Conservation (phyloP, 192 early-diverging fungal genomes). For the Coemansia sp. region DNA sequence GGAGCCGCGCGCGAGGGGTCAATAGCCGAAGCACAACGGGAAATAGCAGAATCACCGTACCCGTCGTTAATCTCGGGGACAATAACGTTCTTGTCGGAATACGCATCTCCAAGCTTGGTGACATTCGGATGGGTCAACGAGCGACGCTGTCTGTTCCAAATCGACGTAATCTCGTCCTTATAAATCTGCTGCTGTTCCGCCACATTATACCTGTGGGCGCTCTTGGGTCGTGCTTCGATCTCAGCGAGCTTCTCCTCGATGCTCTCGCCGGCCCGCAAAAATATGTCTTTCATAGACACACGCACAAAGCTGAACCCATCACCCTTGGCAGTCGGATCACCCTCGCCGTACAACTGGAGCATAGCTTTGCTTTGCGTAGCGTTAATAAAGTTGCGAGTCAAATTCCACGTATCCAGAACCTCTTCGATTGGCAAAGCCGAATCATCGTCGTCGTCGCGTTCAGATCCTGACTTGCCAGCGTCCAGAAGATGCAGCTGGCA, state of each 20-base stretch:
- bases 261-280: no score
- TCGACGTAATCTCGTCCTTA: conserved; percentile 86
- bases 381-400: conserved; percentile 93
- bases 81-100: conserved; percentile 38
- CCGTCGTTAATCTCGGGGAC: conserved; percentile 50
- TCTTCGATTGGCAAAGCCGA: conserved; percentile 83
- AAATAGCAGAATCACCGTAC: conserved; percentile 42
- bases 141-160: conserved; percentile 87
- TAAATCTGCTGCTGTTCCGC: conserved; percentile 96
- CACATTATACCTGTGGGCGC: conserved; percentile 65
- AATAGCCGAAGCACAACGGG: conserved; percentile 13
- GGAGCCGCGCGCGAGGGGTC: conserved; percentile 18
- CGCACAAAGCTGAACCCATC: no score
- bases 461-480: conserved; percentile 76
- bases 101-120: conserved; percentile 15
- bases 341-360: conserved; percentile 66
- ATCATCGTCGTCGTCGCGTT: conserved; percentile 66
- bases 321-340: no score
- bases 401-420: conserved; percentile 92
- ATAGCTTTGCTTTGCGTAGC: conserved; percentile 92
- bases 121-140: conserved; percentile 58
- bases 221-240: no score
- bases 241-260: no score
- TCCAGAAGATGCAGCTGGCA: conserved; percentile 91
- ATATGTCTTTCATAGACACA: no score